Evolutionary conservation across 257 asterid genomes (phyloP).

Genomic region (Solanum clarkiae): DNA sequence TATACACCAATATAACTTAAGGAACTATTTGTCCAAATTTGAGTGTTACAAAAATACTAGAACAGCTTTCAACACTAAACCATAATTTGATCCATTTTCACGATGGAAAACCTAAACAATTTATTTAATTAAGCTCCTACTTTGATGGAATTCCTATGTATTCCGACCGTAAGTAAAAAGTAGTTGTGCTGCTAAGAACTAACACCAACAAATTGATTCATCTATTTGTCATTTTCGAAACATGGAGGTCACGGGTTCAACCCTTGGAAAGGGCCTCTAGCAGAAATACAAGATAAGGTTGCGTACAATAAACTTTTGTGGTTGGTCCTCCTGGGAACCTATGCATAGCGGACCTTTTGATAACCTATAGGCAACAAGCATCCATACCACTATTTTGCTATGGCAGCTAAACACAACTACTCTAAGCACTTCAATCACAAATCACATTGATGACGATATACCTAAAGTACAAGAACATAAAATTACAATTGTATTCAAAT

Average conservation of each 20-base stretch:
- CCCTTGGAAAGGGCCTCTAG: too few relatives aligned
- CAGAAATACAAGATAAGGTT: too few relatives aligned
- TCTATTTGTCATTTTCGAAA: neutral
- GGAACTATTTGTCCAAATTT: neutral
- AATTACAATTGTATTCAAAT: neutral
- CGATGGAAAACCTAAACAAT: neutral
- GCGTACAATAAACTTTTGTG: too few relatives aligned
- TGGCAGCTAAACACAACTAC: neutral
- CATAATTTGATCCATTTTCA: neutral
- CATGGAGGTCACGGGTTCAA: too few relatives aligned
- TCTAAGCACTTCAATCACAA: neutral
- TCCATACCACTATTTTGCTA: neutral
- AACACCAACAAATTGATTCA: neutral
- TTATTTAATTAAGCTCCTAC: neutral
- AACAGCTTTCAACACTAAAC: neutral
- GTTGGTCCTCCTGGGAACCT: too few relatives aligned
- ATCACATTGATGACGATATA: neutral
- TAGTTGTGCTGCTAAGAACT: neutral
- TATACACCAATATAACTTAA: neutral
- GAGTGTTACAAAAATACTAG: neutral
- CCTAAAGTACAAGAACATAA: neutral
- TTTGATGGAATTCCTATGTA: neutral
- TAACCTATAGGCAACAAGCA: neutral
- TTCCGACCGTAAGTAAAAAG: too few relatives aligned
- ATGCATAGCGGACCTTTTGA: neutral